Evolutionary conservation across 2,329 filamentous ascomycete species (phyloP).

Genomic region (Colletotrichum brevisporum): DNA sequence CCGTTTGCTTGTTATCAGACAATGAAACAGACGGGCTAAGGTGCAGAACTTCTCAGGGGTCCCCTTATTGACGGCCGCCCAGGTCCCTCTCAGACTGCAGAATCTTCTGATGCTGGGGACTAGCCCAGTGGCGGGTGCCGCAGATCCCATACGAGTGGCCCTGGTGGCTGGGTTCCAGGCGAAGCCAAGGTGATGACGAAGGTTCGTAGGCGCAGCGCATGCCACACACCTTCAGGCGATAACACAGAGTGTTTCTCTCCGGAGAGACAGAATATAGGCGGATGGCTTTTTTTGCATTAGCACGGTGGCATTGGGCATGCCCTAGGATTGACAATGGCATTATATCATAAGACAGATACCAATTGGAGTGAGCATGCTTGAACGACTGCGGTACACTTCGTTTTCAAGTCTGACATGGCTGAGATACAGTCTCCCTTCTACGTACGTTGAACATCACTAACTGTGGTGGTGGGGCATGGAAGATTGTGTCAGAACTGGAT

Average conservation of each 20-base stretch:
- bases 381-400: background rate
- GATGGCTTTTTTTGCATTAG: constrained; percentile 19
- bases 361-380: constrained; percentile 34
- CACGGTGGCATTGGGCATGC: constrained; percentile 33
- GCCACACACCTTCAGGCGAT: background rate
- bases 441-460: too few relatives aligned
- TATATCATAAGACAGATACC: constrained; percentile 38
- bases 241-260: background rate
- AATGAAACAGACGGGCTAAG: constrained; percentile 43
- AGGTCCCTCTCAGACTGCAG: constrained; percentile 43
- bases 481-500: too few relatives aligned
- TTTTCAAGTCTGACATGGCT: background rate
- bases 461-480: too few relatives aligned
- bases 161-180: background rate
- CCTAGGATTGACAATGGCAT: constrained; percentile 16
- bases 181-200: background rate
- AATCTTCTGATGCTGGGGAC: constrained; percentile 41
- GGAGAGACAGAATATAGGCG: background rate
- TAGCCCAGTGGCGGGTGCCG: constrained; percentile 24
- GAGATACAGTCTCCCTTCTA: too few relatives aligned
- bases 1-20: constrained; percentile 41
- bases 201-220: background rate
- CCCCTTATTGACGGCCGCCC: constrained; percentile 42
- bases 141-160: constrained; percentile 9
- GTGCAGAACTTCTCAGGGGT: constrained; percentile 36